Base-by-base conservation (phyloP, 768 basidiomycete species). In the Russula compacta region DNA sequence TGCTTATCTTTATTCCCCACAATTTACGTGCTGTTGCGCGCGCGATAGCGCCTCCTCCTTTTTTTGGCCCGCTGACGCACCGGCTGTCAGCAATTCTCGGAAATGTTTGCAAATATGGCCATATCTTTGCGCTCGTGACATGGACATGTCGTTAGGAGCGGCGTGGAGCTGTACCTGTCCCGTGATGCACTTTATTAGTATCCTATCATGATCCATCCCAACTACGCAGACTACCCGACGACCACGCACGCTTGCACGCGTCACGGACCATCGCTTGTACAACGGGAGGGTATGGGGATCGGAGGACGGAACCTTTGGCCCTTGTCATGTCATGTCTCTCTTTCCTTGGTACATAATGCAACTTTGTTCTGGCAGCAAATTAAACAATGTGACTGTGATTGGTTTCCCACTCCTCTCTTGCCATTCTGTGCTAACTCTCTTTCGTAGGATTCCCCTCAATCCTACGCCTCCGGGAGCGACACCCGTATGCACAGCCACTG, bases 51-150 rank as follows among this genome's bases (percentile, higher is more conserved):
- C 40, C 12, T 17, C 17, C 33, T 35, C 24, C 40, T 50, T 44
- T 56, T 48, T 38, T 48, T 58, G 57, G 50, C 60, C 42, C 43
- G 43, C 55, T 61, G 56, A 56, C 38, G 49, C 60, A 44, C 36
- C 38, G 17, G 56, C 51, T 62, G 61, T 62, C 61, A 53, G 1
- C 19, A 52, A 43, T 52, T 52, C 42, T 50, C 42, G 56, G 61
- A 53, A 62, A 57, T 58, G 5, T 46, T 19, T 32, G 50, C 61
- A 53, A 53, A 62, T 58, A 62, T 58, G 9, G 56, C 15, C 35
- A 56, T 52, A 46, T 52, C 47, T 50, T 61, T 61, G 61, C 51
- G 51, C 61, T 62, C 61, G 61, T 62, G 61, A 62, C 56, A 53
- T 55, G 43, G 6, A 29, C 36, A 47, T 61, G 53, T 61, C 43